A percentile compares a stretch with the other conserved stretches of the same genome.
These are phyloP conservation scores for Blastosporella zonata DNA, from an alignment of 1,284 basidiomycete genomes.

Conservation along the genomic window DNA sequence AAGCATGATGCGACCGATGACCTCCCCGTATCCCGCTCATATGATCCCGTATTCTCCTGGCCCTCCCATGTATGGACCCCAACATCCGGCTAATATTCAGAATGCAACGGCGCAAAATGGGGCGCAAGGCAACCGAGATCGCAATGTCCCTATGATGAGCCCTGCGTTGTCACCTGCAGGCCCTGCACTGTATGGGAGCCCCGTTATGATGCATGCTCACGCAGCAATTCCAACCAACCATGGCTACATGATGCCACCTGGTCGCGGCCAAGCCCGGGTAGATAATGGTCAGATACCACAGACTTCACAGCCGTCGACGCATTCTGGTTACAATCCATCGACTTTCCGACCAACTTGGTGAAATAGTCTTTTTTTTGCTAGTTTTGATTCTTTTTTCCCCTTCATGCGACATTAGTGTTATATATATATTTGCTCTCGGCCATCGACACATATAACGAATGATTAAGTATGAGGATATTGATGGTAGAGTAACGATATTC, in stretches of 20 bases:
- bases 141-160: conserved; percentile 53
- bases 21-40: conserved; percentile 61
- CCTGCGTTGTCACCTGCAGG: conserved; percentile 61
- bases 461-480: conserved; percentile 12
- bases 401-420: conserved; percentile 34
- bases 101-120: conserved; percentile 42
- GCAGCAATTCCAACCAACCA: conserved; percentile 33
- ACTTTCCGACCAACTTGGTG: conserved; percentile 45
- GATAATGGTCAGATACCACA: conserved; percentile 37
- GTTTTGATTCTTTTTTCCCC: conserved; percentile 23
- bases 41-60: conserved; percentile 60
- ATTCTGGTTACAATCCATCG: conserved; percentile 33
- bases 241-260: conserved; percentile 36
- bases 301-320: conserved; percentile 27
- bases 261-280: conserved; percentile 37
- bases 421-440: conserved; percentile 26
- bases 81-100: conserved; percentile 42
- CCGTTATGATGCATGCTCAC: conserved; percentile 63
- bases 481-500: conserved; percentile 8
- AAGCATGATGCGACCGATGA: conserved; percentile 54
- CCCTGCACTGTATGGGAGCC: conserved; percentile 63
- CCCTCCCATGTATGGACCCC: conserved; percentile 49
- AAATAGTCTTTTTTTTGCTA: conserved; percentile 23
- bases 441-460: conserved; percentile 16
- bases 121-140: conserved; percentile 41